Evolutionary conservation across 345 rosid genomes (phyloP).

Genomic region (Geranium rotundifolium): DNA sequence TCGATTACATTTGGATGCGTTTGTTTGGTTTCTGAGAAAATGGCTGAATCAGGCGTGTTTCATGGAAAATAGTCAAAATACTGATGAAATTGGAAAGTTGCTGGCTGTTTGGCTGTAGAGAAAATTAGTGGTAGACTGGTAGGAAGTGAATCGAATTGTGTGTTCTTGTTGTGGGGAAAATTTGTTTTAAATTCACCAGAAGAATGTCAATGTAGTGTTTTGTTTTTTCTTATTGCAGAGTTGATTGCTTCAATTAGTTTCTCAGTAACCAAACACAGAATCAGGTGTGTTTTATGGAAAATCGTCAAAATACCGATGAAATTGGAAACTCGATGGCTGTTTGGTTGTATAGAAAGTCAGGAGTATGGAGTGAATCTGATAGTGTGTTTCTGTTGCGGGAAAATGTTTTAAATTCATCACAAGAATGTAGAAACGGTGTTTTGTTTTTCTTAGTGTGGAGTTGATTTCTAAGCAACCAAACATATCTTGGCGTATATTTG

Average conservation of each 20-base stretch:
- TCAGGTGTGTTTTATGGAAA: not conserved
- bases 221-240: not conserved
- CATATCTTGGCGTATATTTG: not conserved
- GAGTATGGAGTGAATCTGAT: too few relatives aligned
- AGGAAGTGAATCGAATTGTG: not conserved
- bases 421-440: not conserved
- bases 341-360: too few relatives aligned
- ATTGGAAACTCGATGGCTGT: not conserved
- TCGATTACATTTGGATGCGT: not conserved
- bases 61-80: not conserved
- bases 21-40: not conserved
- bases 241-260: not conserved
- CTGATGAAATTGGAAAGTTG: not conserved
- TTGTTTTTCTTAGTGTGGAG: not conserved
- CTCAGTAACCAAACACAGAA: not conserved
- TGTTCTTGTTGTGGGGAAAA: too few relatives aligned
- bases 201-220: too few relatives aligned
- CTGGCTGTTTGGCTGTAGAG: not conserved
- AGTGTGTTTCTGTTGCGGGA: too few relatives aligned
- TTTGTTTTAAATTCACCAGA: not conserved
- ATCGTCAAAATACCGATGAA: too few relatives aligned
- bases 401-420: not conserved
- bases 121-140: too few relatives aligned
- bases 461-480: not conserved
- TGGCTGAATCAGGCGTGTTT: not conserved